A percentile compares a stretch with the other conserved stretches of the same genome.
Evolutionary conservation across 108 stramenopile species (phyloP).

Genomic region (Cylindrotheca closterium): DNA sequence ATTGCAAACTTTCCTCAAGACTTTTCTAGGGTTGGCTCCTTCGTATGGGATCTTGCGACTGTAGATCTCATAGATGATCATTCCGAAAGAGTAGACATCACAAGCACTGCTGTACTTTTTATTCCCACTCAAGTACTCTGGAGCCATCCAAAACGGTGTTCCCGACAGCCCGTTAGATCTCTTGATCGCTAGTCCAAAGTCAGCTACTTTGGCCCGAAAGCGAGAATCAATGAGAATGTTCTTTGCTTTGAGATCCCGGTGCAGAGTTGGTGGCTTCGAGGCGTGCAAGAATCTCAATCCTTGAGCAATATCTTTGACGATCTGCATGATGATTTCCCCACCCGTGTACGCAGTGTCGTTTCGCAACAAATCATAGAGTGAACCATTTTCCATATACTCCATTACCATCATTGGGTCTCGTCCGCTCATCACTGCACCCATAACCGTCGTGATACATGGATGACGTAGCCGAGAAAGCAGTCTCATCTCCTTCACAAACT

Average conservation of each 20-base stretch:
- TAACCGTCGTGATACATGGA: constrained; percentile 60
- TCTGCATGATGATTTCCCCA: constrained; percentile 54
- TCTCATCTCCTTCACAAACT: constrained; percentile 57
- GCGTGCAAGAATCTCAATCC: constrained; percentile 59
- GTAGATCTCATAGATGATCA: constrained; percentile 51
- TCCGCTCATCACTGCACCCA: constrained; percentile 32
- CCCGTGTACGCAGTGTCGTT: constrained; percentile 50
- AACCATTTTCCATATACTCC: constrained; percentile 64
- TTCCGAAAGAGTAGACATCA: constrained; percentile 59
- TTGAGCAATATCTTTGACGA: constrained; percentile 50
- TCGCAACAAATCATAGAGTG: constrained; percentile 51
- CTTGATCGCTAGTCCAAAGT: constrained; percentile 70
- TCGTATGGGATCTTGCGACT: constrained; percentile 53
- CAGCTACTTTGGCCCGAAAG: constrained; percentile 55
- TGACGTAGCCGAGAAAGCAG: constrained; percentile 54
- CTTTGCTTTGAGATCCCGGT: constrained; percentile 48
- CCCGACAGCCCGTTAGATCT: constrained; percentile 40
- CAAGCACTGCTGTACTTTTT: constrained; percentile 19
- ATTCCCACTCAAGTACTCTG: constrained; percentile 61
- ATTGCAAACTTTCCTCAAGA: constrained; percentile 9
- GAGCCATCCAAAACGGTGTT: constrained; percentile 83
- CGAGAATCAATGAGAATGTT: constrained; percentile 54
- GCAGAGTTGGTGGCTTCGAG: constrained; percentile 45
- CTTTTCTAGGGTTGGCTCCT: constrained; percentile 19
- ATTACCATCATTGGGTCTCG: constrained; percentile 53